Evolutionary conservation across 1,139 yeast genomes (phyloP).

Genomic region (Candida gigantensis): DNA sequence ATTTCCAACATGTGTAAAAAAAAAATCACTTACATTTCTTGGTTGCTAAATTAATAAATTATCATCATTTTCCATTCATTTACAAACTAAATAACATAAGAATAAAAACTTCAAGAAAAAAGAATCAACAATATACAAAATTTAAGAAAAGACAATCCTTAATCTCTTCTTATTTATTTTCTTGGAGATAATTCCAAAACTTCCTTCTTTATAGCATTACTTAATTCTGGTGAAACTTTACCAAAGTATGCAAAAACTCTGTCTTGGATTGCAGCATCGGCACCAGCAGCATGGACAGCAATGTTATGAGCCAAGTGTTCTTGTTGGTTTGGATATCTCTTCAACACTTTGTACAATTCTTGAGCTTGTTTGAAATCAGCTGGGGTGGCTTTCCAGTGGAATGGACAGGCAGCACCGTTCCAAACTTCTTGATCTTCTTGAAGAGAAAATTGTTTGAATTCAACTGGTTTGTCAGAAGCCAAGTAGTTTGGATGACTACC

Average conservation of each 20-base stretch:
- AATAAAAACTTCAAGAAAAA: neutral
- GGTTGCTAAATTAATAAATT: too few species aligned
- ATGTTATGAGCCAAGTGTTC: slow-evolving; percentile 81
- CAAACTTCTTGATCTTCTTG: slow-evolving; percentile 80
- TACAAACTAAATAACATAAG: too few species aligned
- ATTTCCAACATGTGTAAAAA: too few species aligned
- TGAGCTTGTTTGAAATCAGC: slow-evolving; percentile 70
- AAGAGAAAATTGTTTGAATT: slow-evolving; percentile 42
- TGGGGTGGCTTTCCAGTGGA: slow-evolving; percentile 80
- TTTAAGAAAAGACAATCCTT: neutral
- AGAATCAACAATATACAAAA: neutral
- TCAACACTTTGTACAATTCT: slow-evolving; percentile 72
- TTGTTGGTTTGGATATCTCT: slow-evolving; percentile 77
- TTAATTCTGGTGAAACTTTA: slow-evolving; percentile 71
- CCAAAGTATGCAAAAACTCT: slow-evolving; percentile 75
- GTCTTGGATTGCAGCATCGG: slow-evolving; percentile 77
- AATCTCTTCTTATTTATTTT: slow-evolving; percentile 24
- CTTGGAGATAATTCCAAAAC: slow-evolving; percentile 57
- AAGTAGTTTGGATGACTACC: slow-evolving; percentile 83
- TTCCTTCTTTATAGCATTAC: slow-evolving; percentile 59
- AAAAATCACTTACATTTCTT: too few species aligned
- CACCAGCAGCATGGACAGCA: slow-evolving; percentile 70
- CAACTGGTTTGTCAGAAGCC: slow-evolving; percentile 58
- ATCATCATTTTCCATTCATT: too few species aligned
- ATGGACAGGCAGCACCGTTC: slow-evolving; percentile 84